These are phyloP conservation scores for Coemansia aciculifera DNA, from an alignment of 192 early-diverging fungal genomes.

Conservation along the genomic window DNA sequence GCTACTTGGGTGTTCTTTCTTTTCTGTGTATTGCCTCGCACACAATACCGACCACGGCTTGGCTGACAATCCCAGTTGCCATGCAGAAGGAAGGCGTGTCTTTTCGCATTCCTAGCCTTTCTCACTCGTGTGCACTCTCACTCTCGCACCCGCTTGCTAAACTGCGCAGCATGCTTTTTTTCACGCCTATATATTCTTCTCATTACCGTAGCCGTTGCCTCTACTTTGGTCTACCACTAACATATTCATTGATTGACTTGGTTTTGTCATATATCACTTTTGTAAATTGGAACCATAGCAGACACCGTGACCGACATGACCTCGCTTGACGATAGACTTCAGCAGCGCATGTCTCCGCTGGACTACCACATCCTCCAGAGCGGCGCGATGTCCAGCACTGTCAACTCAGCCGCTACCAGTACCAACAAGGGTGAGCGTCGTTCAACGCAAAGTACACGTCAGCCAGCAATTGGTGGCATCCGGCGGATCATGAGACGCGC, in stretches of 20 bases:
- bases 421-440: slow-evolving; percentile 11
- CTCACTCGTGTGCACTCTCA: neutral
- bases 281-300: neutral
- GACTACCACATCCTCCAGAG: slow-evolving; percentile 21
- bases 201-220: neutral
- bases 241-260: neutral
- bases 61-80: slow-evolving; percentile 5
- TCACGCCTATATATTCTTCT: neutral
- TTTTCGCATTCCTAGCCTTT: neutral
- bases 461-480: slow-evolving; percentile 32
- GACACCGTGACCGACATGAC: neutral
- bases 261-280: neutral
- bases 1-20: neutral
- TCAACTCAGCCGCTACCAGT: neutral
- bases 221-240: neutral
- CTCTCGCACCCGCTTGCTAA: neutral
- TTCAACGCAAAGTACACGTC: neutral
- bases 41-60: neutral
- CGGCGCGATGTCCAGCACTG: neutral
- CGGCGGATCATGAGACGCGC: slow-evolving; percentile 43
- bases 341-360: slow-evolving; percentile 16
- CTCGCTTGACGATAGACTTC: slow-evolving; percentile 10
- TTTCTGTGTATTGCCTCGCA: neutral
- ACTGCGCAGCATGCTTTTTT: neutral
- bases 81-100: neutral